These are phyloP conservation scores for Malus fusca DNA, from an alignment of 306 rosid genomes.

Conservation along the genomic window DNA sequence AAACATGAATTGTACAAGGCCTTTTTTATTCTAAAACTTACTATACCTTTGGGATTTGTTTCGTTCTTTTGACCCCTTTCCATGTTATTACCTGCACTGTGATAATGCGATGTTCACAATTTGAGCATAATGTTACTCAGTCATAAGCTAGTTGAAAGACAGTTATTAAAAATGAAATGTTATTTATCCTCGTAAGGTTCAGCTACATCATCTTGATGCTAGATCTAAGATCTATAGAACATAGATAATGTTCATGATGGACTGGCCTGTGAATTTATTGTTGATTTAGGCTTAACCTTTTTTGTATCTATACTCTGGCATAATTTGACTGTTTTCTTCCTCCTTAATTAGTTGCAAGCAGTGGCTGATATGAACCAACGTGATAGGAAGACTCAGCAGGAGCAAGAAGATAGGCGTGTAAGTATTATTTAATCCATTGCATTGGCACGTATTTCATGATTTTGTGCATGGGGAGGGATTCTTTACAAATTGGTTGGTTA, in stretches of 20 bases:
- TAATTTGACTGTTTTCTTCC: slow-evolving; percentile 7
- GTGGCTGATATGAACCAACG: slow-evolving; percentile 91
- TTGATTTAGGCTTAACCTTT: slow-evolving; percentile 10
- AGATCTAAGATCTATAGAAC: background rate
- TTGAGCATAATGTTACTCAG: background rate
- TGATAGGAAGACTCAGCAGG: slow-evolving; percentile 55
- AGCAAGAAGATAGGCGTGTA: slow-evolving; percentile 88
- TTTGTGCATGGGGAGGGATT: slow-evolving; percentile 2
- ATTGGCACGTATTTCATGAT: slow-evolving; percentile 1
- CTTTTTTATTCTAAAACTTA: background rate
- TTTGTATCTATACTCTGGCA: background rate
- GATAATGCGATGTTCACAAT: background rate
- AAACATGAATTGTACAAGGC: background rate
- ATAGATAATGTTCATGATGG: slow-evolving; percentile 2
- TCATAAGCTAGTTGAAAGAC: background rate
- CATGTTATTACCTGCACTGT: background rate
- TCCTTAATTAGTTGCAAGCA: slow-evolving; percentile 63
- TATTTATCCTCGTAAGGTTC: background rate
- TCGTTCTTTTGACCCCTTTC: background rate
- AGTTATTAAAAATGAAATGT: background rate
- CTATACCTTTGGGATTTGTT: background rate
- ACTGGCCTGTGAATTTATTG: background rate
- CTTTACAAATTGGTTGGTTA: background rate
- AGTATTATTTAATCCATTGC: slow-evolving; percentile 37
- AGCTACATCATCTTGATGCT: slow-evolving; percentile 4